These are phyloP conservation scores for Boletellus deceptivus DNA, from an alignment of 1,284 basidiomycete species.

Conservation along the genomic window DNA sequence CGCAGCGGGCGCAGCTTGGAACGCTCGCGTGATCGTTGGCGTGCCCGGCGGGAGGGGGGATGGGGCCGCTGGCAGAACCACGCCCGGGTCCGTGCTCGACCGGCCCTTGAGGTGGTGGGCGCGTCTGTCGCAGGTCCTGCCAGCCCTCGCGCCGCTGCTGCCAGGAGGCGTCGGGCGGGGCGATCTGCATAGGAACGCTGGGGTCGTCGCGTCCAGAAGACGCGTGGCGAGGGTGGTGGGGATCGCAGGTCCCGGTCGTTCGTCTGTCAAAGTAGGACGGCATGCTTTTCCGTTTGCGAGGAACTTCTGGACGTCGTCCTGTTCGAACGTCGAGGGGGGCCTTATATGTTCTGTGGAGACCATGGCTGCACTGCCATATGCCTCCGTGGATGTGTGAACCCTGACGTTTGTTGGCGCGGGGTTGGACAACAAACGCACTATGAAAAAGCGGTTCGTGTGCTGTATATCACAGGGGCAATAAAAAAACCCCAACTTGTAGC, in stretches of 20 bases:
- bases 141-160: neutral
- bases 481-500: neutral
- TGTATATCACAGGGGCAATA: neutral
- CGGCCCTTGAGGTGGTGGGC: neutral
- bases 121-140: neutral
- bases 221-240: neutral
- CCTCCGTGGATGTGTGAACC: neutral
- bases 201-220: neutral
- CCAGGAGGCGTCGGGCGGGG: neutral
- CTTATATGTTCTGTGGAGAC: constrained; percentile 7
- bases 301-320: neutral
- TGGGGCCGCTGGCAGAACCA: neutral
- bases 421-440: neutral
- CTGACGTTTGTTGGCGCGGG: neutral
- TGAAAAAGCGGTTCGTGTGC: neutral
- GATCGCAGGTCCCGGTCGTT: neutral
- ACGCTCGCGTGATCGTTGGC: neutral
- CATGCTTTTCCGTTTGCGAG: constrained; percentile 3
- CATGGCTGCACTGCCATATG: neutral
- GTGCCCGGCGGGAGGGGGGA: neutral
- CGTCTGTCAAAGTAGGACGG: constrained; percentile 9
- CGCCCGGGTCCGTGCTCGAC: neutral
- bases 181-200: neutral
- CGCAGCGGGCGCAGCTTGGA: constrained; percentile 11
- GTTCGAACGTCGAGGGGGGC: neutral